phyloP scores from a whole-genome alignment of 139 green algal genomes.

The Chlamydomonas sphaeroides region DNA sequence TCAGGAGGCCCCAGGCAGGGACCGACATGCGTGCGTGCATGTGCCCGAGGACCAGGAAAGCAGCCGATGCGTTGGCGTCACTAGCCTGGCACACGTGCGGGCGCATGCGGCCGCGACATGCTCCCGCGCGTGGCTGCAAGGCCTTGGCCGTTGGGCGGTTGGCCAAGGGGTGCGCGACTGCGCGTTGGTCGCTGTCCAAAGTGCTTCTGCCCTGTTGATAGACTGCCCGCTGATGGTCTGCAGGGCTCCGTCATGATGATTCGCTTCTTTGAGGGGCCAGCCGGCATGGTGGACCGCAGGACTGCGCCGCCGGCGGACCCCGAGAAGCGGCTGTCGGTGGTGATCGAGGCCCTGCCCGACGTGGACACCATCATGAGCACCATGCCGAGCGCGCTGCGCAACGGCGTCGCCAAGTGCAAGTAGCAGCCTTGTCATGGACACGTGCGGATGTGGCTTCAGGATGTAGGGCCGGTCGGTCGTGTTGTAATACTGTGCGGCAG shows the following conservation, averaged over 20 bases:
- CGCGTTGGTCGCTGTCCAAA: too few relatives aligned
- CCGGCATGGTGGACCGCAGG: constrained; percentile 29
- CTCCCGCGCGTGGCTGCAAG: too few relatives aligned
- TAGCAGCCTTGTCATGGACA: too few relatives aligned
- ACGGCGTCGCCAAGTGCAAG: constrained; percentile 24
- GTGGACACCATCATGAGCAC: constrained; percentile 50
- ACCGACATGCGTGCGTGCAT: neutral
- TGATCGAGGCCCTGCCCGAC: constrained; percentile 32
- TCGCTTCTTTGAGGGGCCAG: constrained; percentile 40
- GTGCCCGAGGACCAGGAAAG: neutral
- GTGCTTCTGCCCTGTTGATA: too few relatives aligned
- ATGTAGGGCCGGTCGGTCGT: too few relatives aligned
- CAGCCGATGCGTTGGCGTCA: neutral
- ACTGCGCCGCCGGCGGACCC: constrained; percentile 29
- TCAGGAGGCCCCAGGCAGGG: too few relatives aligned
- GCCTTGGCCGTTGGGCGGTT: too few relatives aligned
- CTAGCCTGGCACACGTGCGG: neutral
- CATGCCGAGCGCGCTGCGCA: constrained; percentile 40
- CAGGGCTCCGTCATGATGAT: constrained; percentile 48
- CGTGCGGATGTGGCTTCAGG: too few relatives aligned
- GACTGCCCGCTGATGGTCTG: too few relatives aligned
- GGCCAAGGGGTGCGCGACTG: too few relatives aligned
- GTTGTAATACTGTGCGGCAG: too few relatives aligned
- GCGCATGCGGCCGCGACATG: too few relatives aligned
- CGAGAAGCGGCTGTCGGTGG: constrained; percentile 29